Conservation (phyloP, 441 rosid genomes). For the Euphorbia corollata region DNA sequence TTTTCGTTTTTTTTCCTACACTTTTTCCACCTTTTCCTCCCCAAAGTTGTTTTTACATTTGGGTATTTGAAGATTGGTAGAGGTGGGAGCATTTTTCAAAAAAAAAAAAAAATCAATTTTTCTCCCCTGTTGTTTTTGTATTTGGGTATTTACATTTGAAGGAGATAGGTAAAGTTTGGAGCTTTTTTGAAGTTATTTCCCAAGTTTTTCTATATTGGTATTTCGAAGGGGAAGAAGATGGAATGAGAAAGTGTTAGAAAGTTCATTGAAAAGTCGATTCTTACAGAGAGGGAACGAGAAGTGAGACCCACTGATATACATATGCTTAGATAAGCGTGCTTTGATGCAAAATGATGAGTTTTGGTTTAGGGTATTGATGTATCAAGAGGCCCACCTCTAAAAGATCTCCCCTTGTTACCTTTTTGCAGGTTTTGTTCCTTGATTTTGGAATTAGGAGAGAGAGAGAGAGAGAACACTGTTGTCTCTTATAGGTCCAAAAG, state of each 20-base stretch:
- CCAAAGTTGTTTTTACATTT: too few relatives aligned
- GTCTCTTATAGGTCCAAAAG: slow-evolving; percentile 29
- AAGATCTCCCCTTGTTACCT: slow-evolving; percentile 32
- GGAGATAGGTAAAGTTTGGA: too few relatives aligned
- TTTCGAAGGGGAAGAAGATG: slow-evolving; percentile 1
- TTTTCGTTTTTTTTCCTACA: background rate
- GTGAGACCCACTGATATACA: slow-evolving; percentile 11
- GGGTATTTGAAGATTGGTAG: too few relatives aligned
- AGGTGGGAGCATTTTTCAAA: too few relatives aligned
- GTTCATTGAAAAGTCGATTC: slow-evolving; percentile 54
- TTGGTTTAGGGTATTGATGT: slow-evolving; percentile 12
- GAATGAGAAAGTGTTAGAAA: slow-evolving; percentile 22
- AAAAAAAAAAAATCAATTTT: background rate
- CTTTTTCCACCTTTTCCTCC: background rate
- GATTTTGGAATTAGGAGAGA: slow-evolving; percentile 32
- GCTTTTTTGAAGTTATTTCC: too few relatives aligned
- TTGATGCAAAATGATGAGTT: slow-evolving; percentile 40
- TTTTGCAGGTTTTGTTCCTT: slow-evolving; percentile 51
- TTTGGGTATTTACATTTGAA: too few relatives aligned
- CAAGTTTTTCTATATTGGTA: too few relatives aligned
- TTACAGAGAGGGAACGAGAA: slow-evolving; percentile 23
- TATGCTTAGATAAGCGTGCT: slow-evolving; percentile 42
- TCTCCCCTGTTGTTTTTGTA: background rate
- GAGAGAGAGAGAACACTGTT: background rate
- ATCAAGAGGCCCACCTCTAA: slow-evolving; percentile 44